Conservation (phyloP, 179 eudicot species). For the Actinidia arguta region DNA sequence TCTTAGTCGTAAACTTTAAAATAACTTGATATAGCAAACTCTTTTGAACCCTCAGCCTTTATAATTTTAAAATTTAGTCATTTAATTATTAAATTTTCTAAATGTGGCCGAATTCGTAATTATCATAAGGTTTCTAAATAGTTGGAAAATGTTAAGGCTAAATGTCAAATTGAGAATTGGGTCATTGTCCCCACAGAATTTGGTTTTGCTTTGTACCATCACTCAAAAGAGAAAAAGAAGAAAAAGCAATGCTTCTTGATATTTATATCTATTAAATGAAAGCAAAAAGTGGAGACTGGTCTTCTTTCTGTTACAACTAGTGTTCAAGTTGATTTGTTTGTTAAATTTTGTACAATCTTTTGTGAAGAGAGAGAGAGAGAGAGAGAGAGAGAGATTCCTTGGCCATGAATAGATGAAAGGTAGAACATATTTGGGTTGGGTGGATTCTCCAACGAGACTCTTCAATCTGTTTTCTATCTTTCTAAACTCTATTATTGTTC, state of each 20-base stretch:
- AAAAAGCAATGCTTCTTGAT: background rate
- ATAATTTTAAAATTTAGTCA: no score
- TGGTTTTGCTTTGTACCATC: background rate
- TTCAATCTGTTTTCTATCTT: background rate
- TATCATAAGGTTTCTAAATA: no score
- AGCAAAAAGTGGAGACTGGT: background rate
- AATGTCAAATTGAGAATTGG: no score
- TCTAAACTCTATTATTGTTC: slow-evolving; percentile 29
- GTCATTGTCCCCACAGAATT: no score
- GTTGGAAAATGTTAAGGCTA: no score
- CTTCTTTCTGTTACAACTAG: no score
- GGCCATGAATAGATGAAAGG: background rate
- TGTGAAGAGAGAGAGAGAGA: no score
- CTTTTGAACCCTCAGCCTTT: no score
- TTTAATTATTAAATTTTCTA: no score
- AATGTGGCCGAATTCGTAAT: no score
- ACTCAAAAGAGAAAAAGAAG: background rate
- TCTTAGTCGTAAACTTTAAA: no score
- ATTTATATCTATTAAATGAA: background rate
- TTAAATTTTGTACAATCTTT: background rate
- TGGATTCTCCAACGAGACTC: slow-evolving; percentile 22
- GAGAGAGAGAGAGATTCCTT: background rate
- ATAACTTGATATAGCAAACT: no score
- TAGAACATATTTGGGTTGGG: background rate
- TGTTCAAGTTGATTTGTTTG: slow-evolving; percentile 11